Evolutionary conservation across 2,329 filamentous ascomycete genomes (phyloP).

Genomic region (Diaporthe sp.): DNA sequence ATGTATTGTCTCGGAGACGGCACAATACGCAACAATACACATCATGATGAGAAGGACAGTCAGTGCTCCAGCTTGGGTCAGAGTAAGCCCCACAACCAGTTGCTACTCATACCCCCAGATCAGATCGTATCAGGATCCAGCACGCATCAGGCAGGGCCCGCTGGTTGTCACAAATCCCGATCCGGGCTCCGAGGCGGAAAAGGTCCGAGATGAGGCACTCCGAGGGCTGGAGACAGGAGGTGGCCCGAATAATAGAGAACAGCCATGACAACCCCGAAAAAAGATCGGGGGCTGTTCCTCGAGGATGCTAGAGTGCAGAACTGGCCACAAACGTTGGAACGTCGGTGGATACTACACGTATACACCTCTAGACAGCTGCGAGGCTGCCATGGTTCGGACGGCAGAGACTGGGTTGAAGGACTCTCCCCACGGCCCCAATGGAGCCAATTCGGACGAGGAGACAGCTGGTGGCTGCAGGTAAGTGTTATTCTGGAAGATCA

Average conservation of each 20-base stretch:
- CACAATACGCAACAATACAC: not conserved
- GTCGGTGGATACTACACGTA: not conserved
- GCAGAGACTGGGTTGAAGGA: not conserved
- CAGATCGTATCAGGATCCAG: constrained; percentile 12
- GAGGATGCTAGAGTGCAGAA: not conserved
- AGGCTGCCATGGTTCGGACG: not conserved
- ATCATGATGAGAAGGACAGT: constrained; percentile 7
- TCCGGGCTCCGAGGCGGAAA: constrained; percentile 4
- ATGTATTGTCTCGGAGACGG: not conserved
- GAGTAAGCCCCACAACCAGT: not conserved
- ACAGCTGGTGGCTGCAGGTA: not conserved
- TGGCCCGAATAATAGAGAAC: not conserved
- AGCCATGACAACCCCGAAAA: too few relatives aligned
- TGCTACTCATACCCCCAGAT: constrained; percentile 5
- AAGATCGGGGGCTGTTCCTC: not conserved
- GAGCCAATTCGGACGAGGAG: not conserved
- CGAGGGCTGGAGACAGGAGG: not conserved
- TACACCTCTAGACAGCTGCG: not conserved
- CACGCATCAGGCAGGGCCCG: not conserved
- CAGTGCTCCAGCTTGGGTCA: constrained; percentile 15
- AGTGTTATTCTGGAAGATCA: not conserved
- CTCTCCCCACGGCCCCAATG: not conserved
- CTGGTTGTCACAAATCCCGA: constrained; percentile 25
- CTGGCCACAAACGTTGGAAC: not conserved
- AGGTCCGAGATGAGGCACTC: constrained; percentile 2